Evolutionary conservation across 2,329 filamentous ascomycete species (phyloP).

Genomic region (Daldinia sp.): DNA sequence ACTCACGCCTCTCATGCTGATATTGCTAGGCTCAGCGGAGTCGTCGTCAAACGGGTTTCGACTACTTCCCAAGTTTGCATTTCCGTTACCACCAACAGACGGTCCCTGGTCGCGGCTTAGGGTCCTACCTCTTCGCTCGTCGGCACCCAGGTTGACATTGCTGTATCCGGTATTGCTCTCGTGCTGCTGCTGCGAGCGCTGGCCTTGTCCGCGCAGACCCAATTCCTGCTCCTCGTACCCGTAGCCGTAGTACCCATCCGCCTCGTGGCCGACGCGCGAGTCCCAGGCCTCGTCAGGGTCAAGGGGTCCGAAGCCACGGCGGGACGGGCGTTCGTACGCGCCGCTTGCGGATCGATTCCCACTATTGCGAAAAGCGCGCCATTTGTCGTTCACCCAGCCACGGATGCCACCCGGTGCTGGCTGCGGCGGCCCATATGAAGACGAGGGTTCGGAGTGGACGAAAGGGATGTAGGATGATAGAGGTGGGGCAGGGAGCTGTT

Average conservation of each 20-base stretch:
- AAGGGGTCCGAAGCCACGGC: conserved; percentile 71
- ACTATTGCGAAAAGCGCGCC: conserved; percentile 70
- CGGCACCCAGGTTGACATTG: conserved; percentile 59
- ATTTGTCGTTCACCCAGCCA: conserved; percentile 78
- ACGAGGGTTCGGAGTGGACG: conserved; percentile 59
- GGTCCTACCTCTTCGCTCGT: conserved; percentile 57
- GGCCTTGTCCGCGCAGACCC: conserved; percentile 58
- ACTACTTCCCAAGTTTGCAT: not conserved
- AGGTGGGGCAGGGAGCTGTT: conserved; percentile 75
- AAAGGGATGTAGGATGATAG: conserved; percentile 80
- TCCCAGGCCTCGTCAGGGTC: conserved; percentile 92
- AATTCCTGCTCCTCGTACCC: conserved; percentile 82
- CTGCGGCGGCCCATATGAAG: conserved; percentile 65
- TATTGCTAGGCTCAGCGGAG: conserved; percentile 70
- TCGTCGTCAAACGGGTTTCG: conserved; percentile 78
- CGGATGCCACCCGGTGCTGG: conserved; percentile 71
- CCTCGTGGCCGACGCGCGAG: conserved; percentile 79
- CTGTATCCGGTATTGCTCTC: conserved; percentile 68
- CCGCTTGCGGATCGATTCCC: conserved; percentile 74
- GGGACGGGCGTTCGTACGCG: conserved; percentile 72
- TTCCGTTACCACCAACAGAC: conserved; percentile 48
- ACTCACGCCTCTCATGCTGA: conserved; percentile 77
- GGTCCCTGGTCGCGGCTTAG: conserved; percentile 58
- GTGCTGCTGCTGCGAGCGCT: conserved; percentile 67
- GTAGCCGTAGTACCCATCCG: conserved; percentile 68